A percentile compares a stretch with the other conserved stretches of the same genome.
phyloP scores from a whole-genome alignment of 768 basidiomycete genomes.

The Kwoniella europaea region DNA sequence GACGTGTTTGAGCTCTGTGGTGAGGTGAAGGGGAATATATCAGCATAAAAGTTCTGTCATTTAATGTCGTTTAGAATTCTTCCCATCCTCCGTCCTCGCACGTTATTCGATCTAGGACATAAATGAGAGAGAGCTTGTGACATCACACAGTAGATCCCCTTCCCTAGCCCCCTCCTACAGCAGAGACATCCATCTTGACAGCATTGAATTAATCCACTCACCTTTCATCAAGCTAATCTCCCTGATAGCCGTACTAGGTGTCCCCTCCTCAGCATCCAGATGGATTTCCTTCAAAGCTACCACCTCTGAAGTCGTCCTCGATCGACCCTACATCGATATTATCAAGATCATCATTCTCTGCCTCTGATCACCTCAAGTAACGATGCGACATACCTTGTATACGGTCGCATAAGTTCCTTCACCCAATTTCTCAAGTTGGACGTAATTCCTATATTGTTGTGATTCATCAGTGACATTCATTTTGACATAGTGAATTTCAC shows the following conservation, averaged over 20 bases:
- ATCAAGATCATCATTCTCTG: too few species aligned
- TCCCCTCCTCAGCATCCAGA: slow-evolving; percentile 98
- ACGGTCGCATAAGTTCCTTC: slow-evolving; percentile 93
- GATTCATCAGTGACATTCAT: background rate
- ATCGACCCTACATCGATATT: slow-evolving; percentile 67
- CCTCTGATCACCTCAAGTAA: background rate
- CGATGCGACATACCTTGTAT: slow-evolving; percentile 75
- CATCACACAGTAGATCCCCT: too few species aligned
- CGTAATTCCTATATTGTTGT: slow-evolving; percentile 53
- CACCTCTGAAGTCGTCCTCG: slow-evolving; percentile 95
- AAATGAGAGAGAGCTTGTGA: too few species aligned
- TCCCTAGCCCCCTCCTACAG: too few species aligned
- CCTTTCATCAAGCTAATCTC: slow-evolving; percentile 98
- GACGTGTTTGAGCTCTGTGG: slow-evolving; percentile 86
- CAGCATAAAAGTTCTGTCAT: too few species aligned
- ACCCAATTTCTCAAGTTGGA: slow-evolving; percentile 87
- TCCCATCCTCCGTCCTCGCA: background rate
- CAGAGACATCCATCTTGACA: too few species aligned
- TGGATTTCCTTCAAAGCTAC: slow-evolving; percentile 99
- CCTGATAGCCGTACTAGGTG: slow-evolving; percentile 96
- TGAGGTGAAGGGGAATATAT: background rate
- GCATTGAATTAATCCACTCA: slow-evolving; percentile 25
- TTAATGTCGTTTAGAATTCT: too few species aligned
- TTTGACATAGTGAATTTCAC: too few species aligned
- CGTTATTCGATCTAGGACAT: too few species aligned